Base-by-base conservation (phyloP, 305 asterid species). In the Fraxinus paxiana region DNA sequence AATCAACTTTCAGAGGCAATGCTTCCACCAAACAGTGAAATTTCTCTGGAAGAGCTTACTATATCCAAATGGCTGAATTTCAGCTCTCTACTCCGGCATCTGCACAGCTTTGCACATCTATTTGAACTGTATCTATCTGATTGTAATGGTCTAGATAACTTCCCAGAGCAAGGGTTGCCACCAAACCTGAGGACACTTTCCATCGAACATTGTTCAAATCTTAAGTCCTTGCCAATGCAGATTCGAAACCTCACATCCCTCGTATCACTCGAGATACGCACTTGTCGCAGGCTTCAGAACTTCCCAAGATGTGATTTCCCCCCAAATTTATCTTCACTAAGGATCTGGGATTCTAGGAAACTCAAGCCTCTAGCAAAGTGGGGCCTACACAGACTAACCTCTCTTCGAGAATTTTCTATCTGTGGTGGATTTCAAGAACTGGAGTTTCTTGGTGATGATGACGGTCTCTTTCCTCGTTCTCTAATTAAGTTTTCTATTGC, bases 341-440 rank as follows among this genome's bases (percentile, higher is more conserved):
- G 83, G 13, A 67, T 84, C 30, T 82, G 83, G 85, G 87, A 87
- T 80, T 83, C 87, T 1, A 77, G 82, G 74, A 83, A 73, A 70
- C 82, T 86, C 65, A 81, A 84, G 79, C 91, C 88, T 18, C 79
- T 88, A 41, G 75, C 87, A 2, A 75, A 71, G 37, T 88, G 91
- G 91, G 87, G 87, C 75, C 80, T 88, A 18, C 88, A 84, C 74
- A 84, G 86, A 63, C 83, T 88, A 61, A 46, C 12, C 24, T 86
- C 79, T 28, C 89, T 88, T 46, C 69, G 54, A 46, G 87, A 86
- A 54, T 80, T 88, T 34, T 78, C 84, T 3, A 81, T 88, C 56
- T 85, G 86, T 56, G 88, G 89, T 81, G 91, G 88, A 24, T 88
- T 85, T 79, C 80, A 78, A 31, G 84, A 75, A 77, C 30, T 81